Conservation (phyloP, 192 early-diverging fungal species). For the Backusella morwellensis region DNA sequence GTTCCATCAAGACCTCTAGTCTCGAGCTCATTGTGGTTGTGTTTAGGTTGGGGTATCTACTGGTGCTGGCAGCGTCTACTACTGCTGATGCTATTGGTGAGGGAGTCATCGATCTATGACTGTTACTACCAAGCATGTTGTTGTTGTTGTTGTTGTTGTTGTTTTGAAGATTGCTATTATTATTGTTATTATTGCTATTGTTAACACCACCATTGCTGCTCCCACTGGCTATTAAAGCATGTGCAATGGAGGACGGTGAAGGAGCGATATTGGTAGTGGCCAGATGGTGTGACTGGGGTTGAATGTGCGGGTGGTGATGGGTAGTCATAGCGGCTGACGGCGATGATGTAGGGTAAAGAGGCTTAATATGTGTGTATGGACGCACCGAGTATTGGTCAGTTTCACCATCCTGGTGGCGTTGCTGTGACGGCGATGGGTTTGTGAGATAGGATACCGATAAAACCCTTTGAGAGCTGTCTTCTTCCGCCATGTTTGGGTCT, state of each 20-base stretch:
- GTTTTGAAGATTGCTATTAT: not conserved
- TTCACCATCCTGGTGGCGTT: not conserved
- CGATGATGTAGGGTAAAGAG: slow-evolving; percentile 8
- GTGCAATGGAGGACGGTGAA: not conserved
- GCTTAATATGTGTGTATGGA: slow-evolving; percentile 7
- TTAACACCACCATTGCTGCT: not conserved
- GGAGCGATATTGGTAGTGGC: not conserved
- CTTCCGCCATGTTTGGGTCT: not conserved
- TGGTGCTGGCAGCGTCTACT: not conserved
- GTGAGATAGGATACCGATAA: not conserved
- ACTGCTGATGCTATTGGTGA: not conserved
- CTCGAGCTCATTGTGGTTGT: not conserved
- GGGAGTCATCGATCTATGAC: not conserved
- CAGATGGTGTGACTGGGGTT: not conserved
- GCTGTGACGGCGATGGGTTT: not conserved
- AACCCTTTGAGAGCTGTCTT: not conserved
- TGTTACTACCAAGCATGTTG: not conserved
- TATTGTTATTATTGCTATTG: not conserved
- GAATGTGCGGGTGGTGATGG: not conserved
- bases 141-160: not conserved
- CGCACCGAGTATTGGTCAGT: slow-evolving; percentile 7
- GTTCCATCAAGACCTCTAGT: slow-evolving; percentile 16
- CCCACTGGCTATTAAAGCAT: not conserved
- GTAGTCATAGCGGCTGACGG: not conserved
- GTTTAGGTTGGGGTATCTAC: not conserved